A percentile compares a stretch with the other conserved stretches of the same genome.
Conservation (phyloP, 1,139 yeast species). For the Zygosaccharomyces sapae region DNA sequence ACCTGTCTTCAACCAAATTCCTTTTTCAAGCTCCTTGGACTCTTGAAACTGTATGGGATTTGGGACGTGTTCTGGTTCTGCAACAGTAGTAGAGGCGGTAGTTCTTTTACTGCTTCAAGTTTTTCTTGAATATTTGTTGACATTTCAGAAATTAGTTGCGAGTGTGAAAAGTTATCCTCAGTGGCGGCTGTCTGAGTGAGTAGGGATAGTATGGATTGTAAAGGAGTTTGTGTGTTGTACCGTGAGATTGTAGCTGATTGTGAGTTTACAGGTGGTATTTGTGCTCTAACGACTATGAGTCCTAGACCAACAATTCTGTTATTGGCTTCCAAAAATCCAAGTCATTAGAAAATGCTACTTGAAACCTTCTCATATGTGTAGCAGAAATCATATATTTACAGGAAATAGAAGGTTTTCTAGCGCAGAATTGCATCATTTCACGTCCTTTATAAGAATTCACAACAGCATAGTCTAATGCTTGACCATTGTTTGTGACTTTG, state of each 20-base stretch:
- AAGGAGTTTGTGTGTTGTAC: background rate
- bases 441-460: slow-evolving; percentile 4
- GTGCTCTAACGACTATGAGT: slow-evolving; percentile 17
- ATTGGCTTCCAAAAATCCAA: slow-evolving; percentile 17
- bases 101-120: background rate
- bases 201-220: background rate
- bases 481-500: slow-evolving; percentile 13
- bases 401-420: slow-evolving; percentile 25
- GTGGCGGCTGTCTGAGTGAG: background rate
- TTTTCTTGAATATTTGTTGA: background rate
- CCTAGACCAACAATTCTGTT: slow-evolving; percentile 15
- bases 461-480: slow-evolving; percentile 10
- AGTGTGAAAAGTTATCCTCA: slow-evolving; percentile 1
- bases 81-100: background rate
- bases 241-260: background rate
- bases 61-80: background rate
- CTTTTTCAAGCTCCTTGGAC: background rate
- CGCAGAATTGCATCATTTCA: slow-evolving; percentile 24
- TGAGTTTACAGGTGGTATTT: background rate
- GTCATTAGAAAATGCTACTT: slow-evolving; percentile 19
- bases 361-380: slow-evolving; percentile 24
- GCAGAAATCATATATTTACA: slow-evolving; percentile 25
- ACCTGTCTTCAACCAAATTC: background rate
- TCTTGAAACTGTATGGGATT: background rate
- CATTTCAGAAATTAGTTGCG: background rate